Evolutionary conservation across 768 basidiomycete species (phyloP), one percentile per base, ranked within the genome.

Genomic region (Tricholoma matsutake): DNA sequence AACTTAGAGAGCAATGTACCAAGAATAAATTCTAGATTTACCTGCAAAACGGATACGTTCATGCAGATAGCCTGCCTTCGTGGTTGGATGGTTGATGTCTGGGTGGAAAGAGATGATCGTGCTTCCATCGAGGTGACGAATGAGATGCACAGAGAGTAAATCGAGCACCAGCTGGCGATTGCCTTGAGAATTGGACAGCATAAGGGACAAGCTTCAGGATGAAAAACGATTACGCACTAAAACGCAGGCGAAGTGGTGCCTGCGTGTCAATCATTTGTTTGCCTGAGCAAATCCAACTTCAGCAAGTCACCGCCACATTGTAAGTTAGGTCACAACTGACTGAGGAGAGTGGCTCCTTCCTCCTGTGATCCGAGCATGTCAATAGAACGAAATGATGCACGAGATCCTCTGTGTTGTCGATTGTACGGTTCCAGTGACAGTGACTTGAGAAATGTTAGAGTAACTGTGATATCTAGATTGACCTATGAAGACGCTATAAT

Each of bases 21-120:
- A 0, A 45, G n/a, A 5, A 8, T 45, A 45, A 20, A 45, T 16
- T 13, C 16, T 1, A 20, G 62, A 65, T 14, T 55, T 73, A 74
- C 79, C 81, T 7, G 82, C 81, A 65, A 79, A 81, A 11, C 78
- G 73, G 59, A 83, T 79, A 7, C 82, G 74, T 43, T 79, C 75
- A 54, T 81, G 78, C 8, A 84, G 73, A 59, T 76, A 78, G 0
- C 60, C 54, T 0, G 81, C 81, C 3, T 71, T 68, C 1, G 81
- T 83, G 1, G 76, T 76, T 20, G 76, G 76, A 8, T 76, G 56
- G n/a, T 75, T 4, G 41, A 73, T 62, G 16, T 63, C 72, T 10
- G 81, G 79, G 62, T 83, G 82, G 56, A 77, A 84, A 7, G 80
- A 81, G n/a, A 84, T 78, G 37, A 84, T 79, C 2, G 81, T 83